These are phyloP conservation scores for Infundibulicybe gibba DNA, from an alignment of 768 basidiomycete genomes.

Conservation along the genomic window DNA sequence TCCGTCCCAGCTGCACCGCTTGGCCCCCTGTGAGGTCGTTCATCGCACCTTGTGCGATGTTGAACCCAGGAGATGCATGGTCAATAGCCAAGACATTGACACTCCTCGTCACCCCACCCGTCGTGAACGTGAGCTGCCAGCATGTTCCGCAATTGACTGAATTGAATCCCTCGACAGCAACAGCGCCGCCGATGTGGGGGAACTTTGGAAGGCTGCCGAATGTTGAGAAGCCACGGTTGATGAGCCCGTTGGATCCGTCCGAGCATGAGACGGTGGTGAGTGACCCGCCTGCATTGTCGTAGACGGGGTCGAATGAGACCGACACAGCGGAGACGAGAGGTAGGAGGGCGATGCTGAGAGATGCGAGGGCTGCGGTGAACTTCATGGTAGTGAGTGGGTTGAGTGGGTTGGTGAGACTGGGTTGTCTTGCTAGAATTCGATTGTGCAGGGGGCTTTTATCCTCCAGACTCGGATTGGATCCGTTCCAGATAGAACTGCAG, in stretches of 20 bases:
- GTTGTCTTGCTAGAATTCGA: too few relatives aligned
- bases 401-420: too few relatives aligned
- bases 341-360: conserved; percentile 1
- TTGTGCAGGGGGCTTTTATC: too few relatives aligned
- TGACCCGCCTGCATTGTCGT: conserved; percentile 28
- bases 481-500: too few relatives aligned
- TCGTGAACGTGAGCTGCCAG: conserved; percentile 37
- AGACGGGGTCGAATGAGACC: conserved; percentile 31
- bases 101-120: conserved; percentile 12
- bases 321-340: conserved; percentile 7
- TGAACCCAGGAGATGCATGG: conserved; percentile 30
- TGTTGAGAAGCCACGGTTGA: conserved; percentile 32
- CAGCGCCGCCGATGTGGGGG: conserved; percentile 41
- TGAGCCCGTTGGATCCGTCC: conserved; percentile 36
- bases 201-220: conserved; percentile 39
- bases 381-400: not conserved
- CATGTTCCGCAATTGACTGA: conserved; percentile 42
- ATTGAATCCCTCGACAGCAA: conserved; percentile 33
- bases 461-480: too few relatives aligned
- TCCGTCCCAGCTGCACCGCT: conserved; percentile 6
- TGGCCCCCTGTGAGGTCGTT: conserved; percentile 2
- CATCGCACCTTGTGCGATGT: conserved; percentile 7
- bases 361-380: conserved; percentile 1
- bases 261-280: conserved; percentile 40
- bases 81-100: conserved; percentile 39